Evolutionary conservation across 139 green algal species (phyloP).

Genomic region (Chlorella sp.): DNA sequence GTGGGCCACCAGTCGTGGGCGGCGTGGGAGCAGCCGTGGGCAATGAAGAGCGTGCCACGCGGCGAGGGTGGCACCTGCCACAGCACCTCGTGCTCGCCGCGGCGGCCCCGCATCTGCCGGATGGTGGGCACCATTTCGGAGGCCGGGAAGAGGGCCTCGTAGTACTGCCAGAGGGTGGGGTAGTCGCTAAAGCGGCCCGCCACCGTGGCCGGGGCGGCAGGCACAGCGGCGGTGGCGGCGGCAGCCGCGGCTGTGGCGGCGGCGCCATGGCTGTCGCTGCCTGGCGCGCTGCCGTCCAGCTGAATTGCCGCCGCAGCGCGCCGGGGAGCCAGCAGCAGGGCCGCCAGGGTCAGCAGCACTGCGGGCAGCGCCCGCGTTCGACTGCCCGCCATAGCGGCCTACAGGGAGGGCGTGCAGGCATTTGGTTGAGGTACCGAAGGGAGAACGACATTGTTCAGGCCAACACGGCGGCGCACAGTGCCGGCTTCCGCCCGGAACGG

Average conservation of each 20-base stretch:
- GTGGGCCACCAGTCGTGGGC: slow-evolving; percentile 23
- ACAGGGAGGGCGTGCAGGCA: background rate
- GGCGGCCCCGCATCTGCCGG: background rate
- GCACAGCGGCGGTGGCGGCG: background rate
- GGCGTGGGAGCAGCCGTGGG: slow-evolving; percentile 15
- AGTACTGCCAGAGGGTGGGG: slow-evolving; percentile 18
- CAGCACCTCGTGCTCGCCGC: background rate
- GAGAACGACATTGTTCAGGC: background rate
- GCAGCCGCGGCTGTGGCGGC: background rate
- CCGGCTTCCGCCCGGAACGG: no score
- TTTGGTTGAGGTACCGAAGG: background rate
- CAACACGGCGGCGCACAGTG: no score
- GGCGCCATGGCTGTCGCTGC: background rate
- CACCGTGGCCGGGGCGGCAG: background rate
- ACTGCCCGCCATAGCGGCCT: background rate
- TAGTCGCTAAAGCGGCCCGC: background rate
- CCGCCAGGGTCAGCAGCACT: background rate
- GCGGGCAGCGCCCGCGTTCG: no score
- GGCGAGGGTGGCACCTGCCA: slow-evolving; percentile 6
- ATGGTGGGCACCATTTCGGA: background rate
- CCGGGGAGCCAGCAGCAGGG: background rate
- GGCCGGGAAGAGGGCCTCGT: slow-evolving; percentile 2
- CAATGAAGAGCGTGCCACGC: slow-evolving; percentile 10
- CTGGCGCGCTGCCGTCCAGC: background rate
- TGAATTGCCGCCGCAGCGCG: background rate